Evolutionary conservation across 2,329 filamentous ascomycete genomes (phyloP).

Genomic region (Trichoderma sp.): DNA sequence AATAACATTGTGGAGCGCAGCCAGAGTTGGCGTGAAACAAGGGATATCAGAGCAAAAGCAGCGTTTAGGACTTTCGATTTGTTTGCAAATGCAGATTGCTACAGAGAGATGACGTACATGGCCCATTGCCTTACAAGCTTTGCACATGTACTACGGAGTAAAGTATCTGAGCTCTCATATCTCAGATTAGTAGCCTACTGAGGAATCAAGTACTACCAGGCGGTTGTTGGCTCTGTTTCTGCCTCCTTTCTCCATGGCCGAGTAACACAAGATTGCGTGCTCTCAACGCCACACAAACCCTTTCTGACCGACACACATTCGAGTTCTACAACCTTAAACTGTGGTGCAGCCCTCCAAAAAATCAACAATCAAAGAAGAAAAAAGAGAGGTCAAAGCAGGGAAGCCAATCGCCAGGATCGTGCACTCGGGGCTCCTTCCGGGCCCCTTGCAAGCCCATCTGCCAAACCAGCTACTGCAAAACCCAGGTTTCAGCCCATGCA

Average conservation of each 20-base stretch:
- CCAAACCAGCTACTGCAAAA: constrained; percentile 11
- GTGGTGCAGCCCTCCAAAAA: neutral
- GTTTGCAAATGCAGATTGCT: neutral
- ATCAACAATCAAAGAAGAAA: neutral
- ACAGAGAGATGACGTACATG: constrained; percentile 7
- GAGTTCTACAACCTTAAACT: neutral
- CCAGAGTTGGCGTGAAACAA: neutral
- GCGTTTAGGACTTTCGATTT: neutral
- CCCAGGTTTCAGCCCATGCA: constrained; percentile 13
- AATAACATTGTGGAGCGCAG: neutral
- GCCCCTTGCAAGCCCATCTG: constrained; percentile 12
- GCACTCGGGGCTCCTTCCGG: constrained; percentile 7
- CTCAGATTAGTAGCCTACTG: neutral
- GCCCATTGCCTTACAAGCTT: neutral
- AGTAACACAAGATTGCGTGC: neutral
- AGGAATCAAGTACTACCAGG: neutral
- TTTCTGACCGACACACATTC: neutral
- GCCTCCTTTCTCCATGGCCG: neutral
- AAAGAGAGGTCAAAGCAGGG: neutral
- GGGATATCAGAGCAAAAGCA: neutral
- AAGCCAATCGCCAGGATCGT: constrained; percentile 3
- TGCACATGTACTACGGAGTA: neutral
- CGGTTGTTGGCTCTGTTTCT: neutral
- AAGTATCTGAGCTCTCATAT: neutral
- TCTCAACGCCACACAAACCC: neutral